Evolutionary conservation across 176 grass and related monocot species (phyloP), one percentile per base, ranked within the genome.

Genomic region (Oryza rufipogon): DNA sequence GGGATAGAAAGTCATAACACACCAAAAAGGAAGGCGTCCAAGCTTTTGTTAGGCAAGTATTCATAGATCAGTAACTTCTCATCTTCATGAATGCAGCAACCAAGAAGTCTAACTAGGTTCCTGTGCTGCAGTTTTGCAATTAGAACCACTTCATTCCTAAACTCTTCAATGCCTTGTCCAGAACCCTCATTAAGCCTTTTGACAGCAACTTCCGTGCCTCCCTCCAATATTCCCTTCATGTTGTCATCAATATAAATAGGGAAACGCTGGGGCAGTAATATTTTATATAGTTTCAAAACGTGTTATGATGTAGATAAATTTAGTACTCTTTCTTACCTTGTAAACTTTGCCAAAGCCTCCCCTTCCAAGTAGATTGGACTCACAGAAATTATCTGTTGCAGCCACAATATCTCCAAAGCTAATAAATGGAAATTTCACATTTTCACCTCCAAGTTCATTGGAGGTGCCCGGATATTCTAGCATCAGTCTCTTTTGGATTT

Each of bases 301-400:
- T 14, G 20, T 9, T 36, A 47, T 5, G 5, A 38, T 38, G 51
- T 77, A 70, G 32, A 73, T 80, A 66, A 88, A 88, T 66, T 66
- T 28, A 23, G 4, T 9, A 12, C 28, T 4, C 23, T 2, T 26
- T 19, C 30, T 56, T 67, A 93, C 78, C 88, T 88, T 39, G 0
- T 91, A 91, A 33, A 93, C 91, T 32, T 79, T 85, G 3, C 81
- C 91, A 11, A 93, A 93, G n/a, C 91, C 88, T 42, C 85, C 91
- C 70, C 76, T 48, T 49, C 88, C 85, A 0, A 93, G 81, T 68
- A 84, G 73, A 25, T 91, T 85, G 10, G 14, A 15, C 2, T 76
- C 79, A 1, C 70, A 83, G 32, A 94, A 94, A 70, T 91, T 61
- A 2, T 83, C 56, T 44, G 92, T 94, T 12, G 92, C 83, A 2